A percentile compares a stretch with the other conserved stretches of the same genome.
Evolutionary conservation across 495 filamentous ascomycete genomes (phyloP).

Genomic region (Chaetomium tenue): DNA sequence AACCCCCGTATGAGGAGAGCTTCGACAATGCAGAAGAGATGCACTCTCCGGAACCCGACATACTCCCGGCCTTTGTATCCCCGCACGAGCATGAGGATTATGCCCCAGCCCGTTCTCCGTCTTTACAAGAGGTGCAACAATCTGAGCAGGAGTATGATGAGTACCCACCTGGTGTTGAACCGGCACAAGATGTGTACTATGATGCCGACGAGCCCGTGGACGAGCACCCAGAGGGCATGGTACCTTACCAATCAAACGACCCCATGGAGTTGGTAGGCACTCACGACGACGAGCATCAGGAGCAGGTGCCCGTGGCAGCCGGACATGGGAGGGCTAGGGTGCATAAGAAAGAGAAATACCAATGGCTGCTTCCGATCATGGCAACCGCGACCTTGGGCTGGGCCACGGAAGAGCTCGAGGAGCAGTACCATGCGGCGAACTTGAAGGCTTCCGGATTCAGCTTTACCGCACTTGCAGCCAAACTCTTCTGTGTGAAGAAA

Average conservation of each 20-base stretch:
- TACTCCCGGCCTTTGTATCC: not conserved
- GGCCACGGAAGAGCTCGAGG: conserved; percentile 15
- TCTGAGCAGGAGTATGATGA: not conserved
- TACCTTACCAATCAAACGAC: conserved; percentile 12
- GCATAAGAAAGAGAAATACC: conserved; percentile 16
- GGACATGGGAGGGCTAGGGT: not conserved
- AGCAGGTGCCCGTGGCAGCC: too few relatives aligned
- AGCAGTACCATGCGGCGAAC: conserved; percentile 11
- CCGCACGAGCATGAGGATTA: not conserved
- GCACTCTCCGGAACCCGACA: not conserved
- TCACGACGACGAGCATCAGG: not conserved
- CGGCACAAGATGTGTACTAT: conserved; percentile 6
- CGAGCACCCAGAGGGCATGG: not conserved
- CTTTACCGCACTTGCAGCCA: conserved; percentile 4
- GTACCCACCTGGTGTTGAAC: not conserved
- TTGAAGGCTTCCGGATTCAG: conserved; percentile 10
- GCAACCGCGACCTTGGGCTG: conserved; percentile 17
- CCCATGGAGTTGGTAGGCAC: conserved; percentile 19
- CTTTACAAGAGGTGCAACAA: not conserved
- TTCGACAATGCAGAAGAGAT: too few relatives aligned
- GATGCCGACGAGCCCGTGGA: not conserved
- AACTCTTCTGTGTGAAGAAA: conserved; percentile 14
- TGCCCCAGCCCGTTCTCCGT: not conserved
- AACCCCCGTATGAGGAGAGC: not conserved
- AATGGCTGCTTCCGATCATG: conserved; percentile 23